Evolutionary conservation across 371 early-diverging fungal species (phyloP), one percentile per base, ranked within the genome.

Genomic region (Mucor racemosus): DNA sequence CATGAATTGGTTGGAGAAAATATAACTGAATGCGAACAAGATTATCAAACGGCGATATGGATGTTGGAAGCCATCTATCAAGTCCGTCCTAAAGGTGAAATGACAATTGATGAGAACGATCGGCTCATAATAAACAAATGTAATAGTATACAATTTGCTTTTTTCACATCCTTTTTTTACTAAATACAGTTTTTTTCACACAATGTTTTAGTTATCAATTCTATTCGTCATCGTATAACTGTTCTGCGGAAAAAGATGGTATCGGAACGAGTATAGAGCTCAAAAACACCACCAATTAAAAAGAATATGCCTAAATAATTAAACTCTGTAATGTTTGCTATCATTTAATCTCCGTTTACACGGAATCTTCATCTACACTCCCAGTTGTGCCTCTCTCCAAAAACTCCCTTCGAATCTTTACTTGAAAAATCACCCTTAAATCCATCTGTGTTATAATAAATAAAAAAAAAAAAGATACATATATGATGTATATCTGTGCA

Each of bases 41-140:
- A 91, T 26, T 93, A 93, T 65, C 90, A 92, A 69, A 86, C 85
- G 8, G 88, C 91, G 8, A 92, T 93, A 50, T 91, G 88, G 89
- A 88, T 92, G 88, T 78, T 93, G 39, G 86, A 88, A 56, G 91
- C 92, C 38, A 90, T 93, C 31, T 69, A 92, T 48, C 91, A 89
- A 46, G 72, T 71, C 31, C 75, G 74, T 11, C 68, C 65, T 13
- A 84, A 80, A 56, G 82, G 79, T 17, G 83, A 80, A 17, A 69
- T 77, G 14, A 72, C 68, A 7, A 81, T 87, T 42, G 88, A 87
- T 62, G 88, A 87, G 26, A 84, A 89, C 13, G 88, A 88, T 63
- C 69, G 76, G 14, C 73, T 77, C 19, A 86, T 87, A 21, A 76
- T 89, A 33, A 81, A 82, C 67, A 84, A 84, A 74, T 84, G 90